Evolutionary conservation across 1,284 basidiomycete genomes (phyloP).

Genomic region (Trichosporon ovoides): DNA sequence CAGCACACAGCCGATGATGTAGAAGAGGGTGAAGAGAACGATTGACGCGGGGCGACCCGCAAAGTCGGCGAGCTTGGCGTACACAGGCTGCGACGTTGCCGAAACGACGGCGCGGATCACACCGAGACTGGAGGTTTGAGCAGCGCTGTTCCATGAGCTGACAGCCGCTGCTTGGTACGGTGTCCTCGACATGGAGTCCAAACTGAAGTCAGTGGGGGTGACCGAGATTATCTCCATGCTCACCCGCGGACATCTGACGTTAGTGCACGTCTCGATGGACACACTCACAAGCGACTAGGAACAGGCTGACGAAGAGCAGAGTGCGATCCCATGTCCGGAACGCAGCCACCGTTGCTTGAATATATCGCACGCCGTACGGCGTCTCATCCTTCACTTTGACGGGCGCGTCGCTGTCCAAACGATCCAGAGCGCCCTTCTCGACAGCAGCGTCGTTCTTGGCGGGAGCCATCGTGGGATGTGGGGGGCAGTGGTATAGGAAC

Average conservation of each 20-base stretch:
- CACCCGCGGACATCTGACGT: neutral
- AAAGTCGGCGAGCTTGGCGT: constrained; percentile 72
- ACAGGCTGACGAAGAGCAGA: constrained; percentile 40
- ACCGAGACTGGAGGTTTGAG: constrained; percentile 1
- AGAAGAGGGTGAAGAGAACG: constrained; percentile 51
- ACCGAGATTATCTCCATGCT: neutral
- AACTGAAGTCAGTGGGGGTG: neutral
- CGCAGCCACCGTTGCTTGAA: constrained; percentile 10
- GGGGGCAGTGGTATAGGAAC: too few relatives aligned
- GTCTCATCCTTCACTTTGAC: constrained; percentile 8
- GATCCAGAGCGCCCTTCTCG: too few relatives aligned
- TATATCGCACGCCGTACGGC: constrained; percentile 24
- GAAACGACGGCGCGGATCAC: constrained; percentile 49
- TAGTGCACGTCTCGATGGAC: neutral
- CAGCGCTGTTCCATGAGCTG: constrained; percentile 6
- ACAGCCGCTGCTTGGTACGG: constrained; percentile 11
- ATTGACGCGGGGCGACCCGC: constrained; percentile 50
- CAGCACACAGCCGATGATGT: constrained; percentile 36
- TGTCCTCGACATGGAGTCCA: neutral
- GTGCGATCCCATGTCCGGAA: constrained; percentile 8
- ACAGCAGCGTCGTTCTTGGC: too few relatives aligned
- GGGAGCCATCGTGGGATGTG: too few relatives aligned
- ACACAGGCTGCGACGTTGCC: constrained; percentile 67
- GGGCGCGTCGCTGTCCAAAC: too few relatives aligned
- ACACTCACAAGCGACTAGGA: constrained; percentile 40